These are phyloP conservation scores for Phytophthora megakarya DNA, from an alignment of 352 stramenopile genomes.

Conservation along the genomic window DNA sequence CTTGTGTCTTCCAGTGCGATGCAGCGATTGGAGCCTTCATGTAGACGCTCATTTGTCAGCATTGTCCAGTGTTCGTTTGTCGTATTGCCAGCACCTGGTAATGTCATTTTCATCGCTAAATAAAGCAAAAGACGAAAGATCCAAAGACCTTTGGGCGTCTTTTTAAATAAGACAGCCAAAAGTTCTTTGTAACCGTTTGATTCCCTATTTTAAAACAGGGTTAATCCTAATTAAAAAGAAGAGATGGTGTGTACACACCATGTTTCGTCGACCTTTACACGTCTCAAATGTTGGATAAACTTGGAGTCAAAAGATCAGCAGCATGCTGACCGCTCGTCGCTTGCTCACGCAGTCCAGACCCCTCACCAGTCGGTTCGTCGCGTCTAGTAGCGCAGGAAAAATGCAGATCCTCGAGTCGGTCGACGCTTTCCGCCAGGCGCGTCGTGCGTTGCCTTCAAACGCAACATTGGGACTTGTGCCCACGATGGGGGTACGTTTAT, in stretches of 20 bases:
- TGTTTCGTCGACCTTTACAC: neutral
- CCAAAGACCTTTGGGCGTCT: no score
- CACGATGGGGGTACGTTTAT: constrained; percentile 97
- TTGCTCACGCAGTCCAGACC: constrained; percentile 3
- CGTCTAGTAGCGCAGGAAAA: constrained; percentile 6
- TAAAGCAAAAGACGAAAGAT: no score
- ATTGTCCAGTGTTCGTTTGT: no score
- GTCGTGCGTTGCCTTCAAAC: constrained; percentile 48
- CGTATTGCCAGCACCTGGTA: no score
- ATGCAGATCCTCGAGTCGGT: constrained; percentile 67
- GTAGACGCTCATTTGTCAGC: no score
- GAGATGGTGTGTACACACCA: constrained; percentile 2
- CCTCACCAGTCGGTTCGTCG: constrained; percentile 25
- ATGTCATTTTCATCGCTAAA: no score
- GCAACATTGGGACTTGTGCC: constrained; percentile 96
- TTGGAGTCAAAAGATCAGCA: constrained; percentile 19
- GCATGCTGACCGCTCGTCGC: constrained; percentile 24
- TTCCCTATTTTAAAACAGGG: no score
- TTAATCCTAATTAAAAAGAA: no score
- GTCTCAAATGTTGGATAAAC: constrained; percentile 24
- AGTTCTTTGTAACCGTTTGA: no score
- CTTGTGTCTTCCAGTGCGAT: no score
- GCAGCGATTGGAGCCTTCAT: no score
- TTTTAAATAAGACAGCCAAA: no score
- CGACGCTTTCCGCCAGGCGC: constrained; percentile 52